Percentiles rank a stretch among this genome's conserved stretches.
phyloP scores from a whole-genome alignment of 2,329 filamentous ascomycete genomes.

The Apiospora arundinis region DNA sequence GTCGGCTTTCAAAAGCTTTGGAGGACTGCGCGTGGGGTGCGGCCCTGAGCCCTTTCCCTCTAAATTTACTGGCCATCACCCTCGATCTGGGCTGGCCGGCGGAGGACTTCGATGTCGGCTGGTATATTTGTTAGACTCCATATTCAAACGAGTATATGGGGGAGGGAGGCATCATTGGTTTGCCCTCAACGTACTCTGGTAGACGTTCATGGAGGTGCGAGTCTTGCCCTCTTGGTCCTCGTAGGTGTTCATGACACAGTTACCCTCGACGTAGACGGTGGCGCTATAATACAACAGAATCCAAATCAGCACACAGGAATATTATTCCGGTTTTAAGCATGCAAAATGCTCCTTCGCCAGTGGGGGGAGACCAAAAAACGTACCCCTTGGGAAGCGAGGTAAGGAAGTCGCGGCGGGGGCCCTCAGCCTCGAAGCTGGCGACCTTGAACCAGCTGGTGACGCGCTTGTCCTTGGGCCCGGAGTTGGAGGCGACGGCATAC shows the following conservation, averaged over 20 bases:
- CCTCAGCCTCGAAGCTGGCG: slow-evolving; percentile 72
- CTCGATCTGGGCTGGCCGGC: slow-evolving; percentile 32
- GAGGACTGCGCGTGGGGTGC: neutral
- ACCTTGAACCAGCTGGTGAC: slow-evolving; percentile 88
- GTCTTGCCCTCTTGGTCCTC: slow-evolving; percentile 75
- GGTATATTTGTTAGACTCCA: slow-evolving; percentile 23
- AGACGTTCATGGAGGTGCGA: slow-evolving; percentile 68
- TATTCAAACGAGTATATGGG: neutral
- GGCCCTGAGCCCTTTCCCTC: neutral
- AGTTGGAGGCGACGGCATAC: slow-evolving; percentile 76
- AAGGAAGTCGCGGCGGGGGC: slow-evolving; percentile 73
- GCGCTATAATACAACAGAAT: slow-evolving; percentile 57
- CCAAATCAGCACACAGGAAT: neutral
- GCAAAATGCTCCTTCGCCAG: too few species aligned
- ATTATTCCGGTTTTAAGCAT: neutral
- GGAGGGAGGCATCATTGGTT: too few species aligned
- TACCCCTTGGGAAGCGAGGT: slow-evolving; percentile 84
- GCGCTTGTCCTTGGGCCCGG: slow-evolving; percentile 71
- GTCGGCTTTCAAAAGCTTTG: neutral
- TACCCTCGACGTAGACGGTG: slow-evolving; percentile 83
- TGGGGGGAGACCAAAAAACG: too few species aligned
- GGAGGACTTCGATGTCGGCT: slow-evolving; percentile 57
- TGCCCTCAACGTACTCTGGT: slow-evolving; percentile 73
- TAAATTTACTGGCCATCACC: neutral
- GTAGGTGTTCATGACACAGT: slow-evolving; percentile 72